Conservation (phyloP, 2,329 filamentous ascomycete species). For the Xylariaceae sp. region DNA sequence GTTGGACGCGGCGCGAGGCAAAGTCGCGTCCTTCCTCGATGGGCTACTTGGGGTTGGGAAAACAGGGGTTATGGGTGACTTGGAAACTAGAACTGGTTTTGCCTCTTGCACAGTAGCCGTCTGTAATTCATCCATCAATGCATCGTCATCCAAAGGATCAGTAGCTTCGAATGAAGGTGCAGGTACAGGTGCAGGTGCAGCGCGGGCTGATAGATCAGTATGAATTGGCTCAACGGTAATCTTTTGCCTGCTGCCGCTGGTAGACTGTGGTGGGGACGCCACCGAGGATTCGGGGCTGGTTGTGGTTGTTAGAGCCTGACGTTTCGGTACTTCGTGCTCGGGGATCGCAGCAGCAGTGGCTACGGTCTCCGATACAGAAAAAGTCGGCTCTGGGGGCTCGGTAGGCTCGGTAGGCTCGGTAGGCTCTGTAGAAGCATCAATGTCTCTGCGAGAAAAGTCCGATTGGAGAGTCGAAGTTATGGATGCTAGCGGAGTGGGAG, state of each 20-base stretch:
- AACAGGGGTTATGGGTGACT: conserved; percentile 71
- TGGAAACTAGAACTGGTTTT: conserved; percentile 70
- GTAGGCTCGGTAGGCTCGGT: conserved; percentile 9
- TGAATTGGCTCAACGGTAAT: conserved; percentile 49
- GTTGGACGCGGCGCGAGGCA: conserved; percentile 46
- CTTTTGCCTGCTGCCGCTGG: conserved; percentile 29
- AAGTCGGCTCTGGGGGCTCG: no score
- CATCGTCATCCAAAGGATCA: conserved; percentile 58
- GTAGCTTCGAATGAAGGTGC: conserved; percentile 33
- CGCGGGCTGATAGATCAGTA: conserved; percentile 40
- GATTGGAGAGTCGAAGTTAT: conserved; percentile 36
- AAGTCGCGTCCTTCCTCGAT: conserved; percentile 30
- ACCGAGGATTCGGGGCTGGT: conserved; percentile 14
- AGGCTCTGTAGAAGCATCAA: conserved; percentile 26
- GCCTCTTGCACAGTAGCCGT: conserved; percentile 77
- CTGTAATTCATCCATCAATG: conserved; percentile 77
- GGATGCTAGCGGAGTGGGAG: conserved; percentile 22
- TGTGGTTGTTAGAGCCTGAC: conserved; percentile 13
- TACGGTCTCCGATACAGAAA: not conserved
- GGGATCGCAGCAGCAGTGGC: conserved; percentile 1
- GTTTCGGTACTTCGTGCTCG: conserved; percentile 12
- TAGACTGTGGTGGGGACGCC: conserved; percentile 28
- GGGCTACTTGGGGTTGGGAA: conserved; percentile 37
- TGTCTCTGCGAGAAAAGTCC: conserved; percentile 40
- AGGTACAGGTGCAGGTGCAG: conserved; percentile 12